Base-by-base conservation (phyloP, 495 filamentous ascomycete species). In the Tirmania nivea region DNA sequence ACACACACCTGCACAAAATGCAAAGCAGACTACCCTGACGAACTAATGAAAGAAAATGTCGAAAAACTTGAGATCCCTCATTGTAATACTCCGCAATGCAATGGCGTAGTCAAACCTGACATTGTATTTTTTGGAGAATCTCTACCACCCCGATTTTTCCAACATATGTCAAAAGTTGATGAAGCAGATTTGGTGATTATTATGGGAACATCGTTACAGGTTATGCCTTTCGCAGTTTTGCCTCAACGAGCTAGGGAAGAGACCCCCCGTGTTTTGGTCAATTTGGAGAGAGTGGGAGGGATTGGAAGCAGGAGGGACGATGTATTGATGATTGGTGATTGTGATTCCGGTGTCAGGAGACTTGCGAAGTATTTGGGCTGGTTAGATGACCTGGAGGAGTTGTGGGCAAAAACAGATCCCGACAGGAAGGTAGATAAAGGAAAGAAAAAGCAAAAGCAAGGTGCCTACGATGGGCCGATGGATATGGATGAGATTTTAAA, bases 101-200 rank as follows among this genome's bases (percentile, higher is more conserved):
- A 76, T 19, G 89, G 88, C 0, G 66, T 93, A 7, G 86, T 96
- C 50, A 96, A 97, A 68, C 90, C 90, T 3, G 89, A 95, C 60
- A 96, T 97, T 67, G 86, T 93, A 3, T 97, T 97, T 69, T 97
- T 96, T 62, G 79, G 80, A 52, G 81, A 86, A 65, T 60, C 67
- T 21, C 69, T 97, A 31, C 92, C 90, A 0, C 64, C 65, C 10
- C 60, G 64, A 0, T 97, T 96, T 65, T 78, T 80, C 59, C 58
- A 66, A 3, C 82, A 78, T 55, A 68, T 69, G 19, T 54, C 60
- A 20, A 59, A 81, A 16, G 75, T 78, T 1, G 67, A 60, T 14
- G 63, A 71, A 56, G 85, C 87, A 3, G 89, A 96, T 65, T 67
- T 96, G 34, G 78, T 79, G 50, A 81, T 97, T 39, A 73, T 97